Base-by-base conservation (phyloP, 2,329 filamentous ascomycete genomes). In the Colletotrichum kahawae region DNA sequence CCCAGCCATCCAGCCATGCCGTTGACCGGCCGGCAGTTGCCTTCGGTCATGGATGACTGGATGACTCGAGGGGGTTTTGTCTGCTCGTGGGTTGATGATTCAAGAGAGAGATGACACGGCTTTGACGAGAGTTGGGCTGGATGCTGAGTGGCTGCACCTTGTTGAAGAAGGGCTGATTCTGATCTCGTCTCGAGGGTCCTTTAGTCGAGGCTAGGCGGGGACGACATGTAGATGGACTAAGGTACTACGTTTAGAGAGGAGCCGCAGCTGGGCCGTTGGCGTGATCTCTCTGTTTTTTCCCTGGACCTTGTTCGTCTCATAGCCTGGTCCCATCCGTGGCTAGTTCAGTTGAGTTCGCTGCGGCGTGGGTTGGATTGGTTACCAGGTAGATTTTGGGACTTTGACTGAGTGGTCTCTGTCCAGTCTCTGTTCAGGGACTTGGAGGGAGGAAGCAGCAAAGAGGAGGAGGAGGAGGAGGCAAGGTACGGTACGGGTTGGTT, bases 21-120 rank as follows among this genome's bases (percentile, higher is more conserved):
- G 59, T 66, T 70, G 67, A 48, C 43, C 43, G 43, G 66, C 71
- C 71, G 71, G 71, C 66, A 73, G 66, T 73, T 70, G 57, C 24
- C 24, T 33, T 64, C 71, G 71, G 71, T 5, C 67, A 57, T 27
- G 27, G 33, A 33, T 60, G n/a, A 62, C 43, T 38, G 24, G 70
- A 57, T 51, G 71, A 63, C 31, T 33, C 29, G 66, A 31, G 57
- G 24, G 29, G 43, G 29, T 34, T 56, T 36, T 31, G 29, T 38
- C 36, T 59, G 34, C 43, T 7, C 12, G 18, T 68, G 21, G 33
- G 70, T 56, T 29, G 65, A 54, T 63, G 56, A 56, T 33, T 38
- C 65, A 67, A 56, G 51, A 31, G 24, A 57, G 43, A 51, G 43
- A 51, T 51, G 43, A 51, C 43, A 51, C 43, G 43, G 43, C 43